phyloP scores from a whole-genome alignment of 805 yeast genomes.

The Grigorovia yakushimaensis region DNA sequence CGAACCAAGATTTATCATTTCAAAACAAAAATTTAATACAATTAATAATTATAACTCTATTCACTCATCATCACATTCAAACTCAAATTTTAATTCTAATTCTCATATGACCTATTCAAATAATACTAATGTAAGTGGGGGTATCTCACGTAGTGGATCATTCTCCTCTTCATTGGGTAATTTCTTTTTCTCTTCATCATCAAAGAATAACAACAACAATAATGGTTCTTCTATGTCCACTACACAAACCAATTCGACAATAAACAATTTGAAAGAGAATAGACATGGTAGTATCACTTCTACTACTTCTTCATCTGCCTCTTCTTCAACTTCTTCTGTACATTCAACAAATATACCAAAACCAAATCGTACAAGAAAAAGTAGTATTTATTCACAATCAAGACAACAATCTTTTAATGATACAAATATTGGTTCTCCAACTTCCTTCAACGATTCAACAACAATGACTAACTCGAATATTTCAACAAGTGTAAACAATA shows the following conservation, averaged over 20 bases:
- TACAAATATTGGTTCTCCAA: constrained; percentile 17
- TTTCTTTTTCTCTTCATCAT: constrained; percentile 20
- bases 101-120: constrained; percentile 1
- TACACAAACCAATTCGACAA: not conserved
- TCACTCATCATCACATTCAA: not conserved
- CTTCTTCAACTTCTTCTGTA: not conserved
- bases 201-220: not conserved
- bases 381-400: constrained; percentile 29
- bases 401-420: constrained; percentile 19
- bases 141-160: constrained; percentile 27
- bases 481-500: not conserved
- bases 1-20: constrained; percentile 80
- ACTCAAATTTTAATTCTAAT: not conserved
- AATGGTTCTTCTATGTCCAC: not conserved
- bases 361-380: constrained; percentile 27
- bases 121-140: constrained; percentile 8
- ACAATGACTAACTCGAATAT: constrained; percentile 2
- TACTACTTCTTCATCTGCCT: not conserved
- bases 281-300: not conserved
- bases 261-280: not conserved
- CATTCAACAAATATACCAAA: constrained; percentile 27
- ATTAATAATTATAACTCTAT: constrained; percentile 10
- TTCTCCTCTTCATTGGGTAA: constrained; percentile 29
- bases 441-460: constrained; percentile 26
- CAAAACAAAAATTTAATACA: constrained; percentile 49